A percentile compares a stretch with the other conserved stretches of the same genome.
Conservation (phyloP, 192 early-diverging fungal species). For the Chytriomyces hyalinus region DNA sequence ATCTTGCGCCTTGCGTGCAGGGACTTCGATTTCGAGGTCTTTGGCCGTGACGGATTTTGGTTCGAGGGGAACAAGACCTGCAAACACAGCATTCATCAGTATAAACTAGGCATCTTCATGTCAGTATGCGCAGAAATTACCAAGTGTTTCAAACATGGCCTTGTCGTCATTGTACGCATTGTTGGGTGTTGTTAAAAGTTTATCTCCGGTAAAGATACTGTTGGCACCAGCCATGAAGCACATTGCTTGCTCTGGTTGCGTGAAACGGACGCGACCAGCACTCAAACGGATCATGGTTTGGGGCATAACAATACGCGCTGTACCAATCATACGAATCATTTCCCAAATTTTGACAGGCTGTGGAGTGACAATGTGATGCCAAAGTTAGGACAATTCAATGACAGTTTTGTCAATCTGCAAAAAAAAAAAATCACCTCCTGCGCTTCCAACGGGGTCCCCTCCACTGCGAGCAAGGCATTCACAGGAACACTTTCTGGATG, state of each 20-base stretch:
- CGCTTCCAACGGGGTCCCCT: slow-evolving; percentile 79
- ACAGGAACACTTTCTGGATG: slow-evolving; percentile 84
- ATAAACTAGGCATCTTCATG: background rate
- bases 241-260: slow-evolving; percentile 70
- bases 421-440: slow-evolving; percentile 57
- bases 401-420: background rate
- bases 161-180: slow-evolving; percentile 73
- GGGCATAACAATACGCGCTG: slow-evolving; percentile 82
- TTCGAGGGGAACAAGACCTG: slow-evolving; percentile 19
- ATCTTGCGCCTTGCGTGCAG: background rate
- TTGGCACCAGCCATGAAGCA: slow-evolving; percentile 87
- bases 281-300: slow-evolving; percentile 73
- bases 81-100: background rate
- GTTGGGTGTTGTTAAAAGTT: slow-evolving; percentile 80
- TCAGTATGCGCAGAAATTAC: slow-evolving; percentile 31
- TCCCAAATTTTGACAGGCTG: slow-evolving; percentile 81
- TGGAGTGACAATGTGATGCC: background rate
- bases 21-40: background rate
- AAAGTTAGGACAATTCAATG: background rate
- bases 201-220: slow-evolving; percentile 84
- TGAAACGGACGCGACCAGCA: slow-evolving; percentile 76
- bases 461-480: slow-evolving; percentile 79
- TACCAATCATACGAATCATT: slow-evolving; percentile 85
- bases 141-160: slow-evolving; percentile 74
- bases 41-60: background rate